phyloP scores from a whole-genome alignment of 306 rosid genomes.

The Sophora flavescens region DNA sequence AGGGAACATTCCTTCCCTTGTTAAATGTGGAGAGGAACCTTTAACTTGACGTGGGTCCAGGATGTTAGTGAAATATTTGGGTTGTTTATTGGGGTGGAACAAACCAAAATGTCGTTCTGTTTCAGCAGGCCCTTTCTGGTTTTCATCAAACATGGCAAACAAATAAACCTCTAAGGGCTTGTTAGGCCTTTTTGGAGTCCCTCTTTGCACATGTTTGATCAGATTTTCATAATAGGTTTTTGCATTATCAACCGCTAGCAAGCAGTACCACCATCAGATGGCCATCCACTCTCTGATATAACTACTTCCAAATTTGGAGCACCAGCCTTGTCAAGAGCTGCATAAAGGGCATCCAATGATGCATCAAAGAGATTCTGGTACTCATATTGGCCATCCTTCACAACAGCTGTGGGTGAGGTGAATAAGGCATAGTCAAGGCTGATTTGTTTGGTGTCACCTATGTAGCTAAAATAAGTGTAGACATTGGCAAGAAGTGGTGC shows the following conservation, averaged over 20 bases:
- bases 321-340: constrained; percentile 60
- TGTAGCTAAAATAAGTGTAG: constrained; percentile 59
- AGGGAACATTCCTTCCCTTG: not conserved
- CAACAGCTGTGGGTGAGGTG: not conserved
- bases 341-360: constrained; percentile 54
- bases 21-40: not conserved
- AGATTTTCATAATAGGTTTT: constrained; percentile 51
- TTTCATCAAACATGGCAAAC: constrained; percentile 64
- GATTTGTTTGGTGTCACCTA: not conserved
- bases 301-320: constrained; percentile 55
- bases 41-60: not conserved
- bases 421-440: constrained; percentile 54
- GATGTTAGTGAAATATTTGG: constrained; percentile 20
- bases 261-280: constrained; percentile 51
- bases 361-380: constrained; percentile 61
- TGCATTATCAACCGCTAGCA: constrained; percentile 55
- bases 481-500: constrained; percentile 71
- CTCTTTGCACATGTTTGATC: constrained; percentile 50
- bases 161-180: constrained; percentile 44
- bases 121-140: constrained; percentile 5
- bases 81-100: constrained; percentile 39
- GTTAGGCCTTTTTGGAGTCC: constrained; percentile 57
- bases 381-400: constrained; percentile 33
- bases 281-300: constrained; percentile 79
- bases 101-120: constrained; percentile 48